phyloP scores from a whole-genome alignment of 371 early-diverging fungal species.

The Batkoa obscura region DNA sequence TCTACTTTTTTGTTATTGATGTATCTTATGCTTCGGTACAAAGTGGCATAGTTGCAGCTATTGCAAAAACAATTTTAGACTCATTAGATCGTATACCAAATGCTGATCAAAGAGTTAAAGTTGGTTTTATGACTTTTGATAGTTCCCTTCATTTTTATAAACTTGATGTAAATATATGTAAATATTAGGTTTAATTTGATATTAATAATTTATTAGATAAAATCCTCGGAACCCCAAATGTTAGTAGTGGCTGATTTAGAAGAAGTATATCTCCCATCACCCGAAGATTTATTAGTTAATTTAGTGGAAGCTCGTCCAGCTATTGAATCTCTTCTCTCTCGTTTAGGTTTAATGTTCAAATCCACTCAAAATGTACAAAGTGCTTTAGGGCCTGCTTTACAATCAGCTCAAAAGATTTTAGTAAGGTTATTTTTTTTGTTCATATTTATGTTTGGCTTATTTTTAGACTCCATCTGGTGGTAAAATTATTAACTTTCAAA shows the following conservation, averaged over 20 bases:
- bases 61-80: constrained; percentile 60
- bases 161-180: constrained; percentile 24
- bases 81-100: constrained; percentile 77
- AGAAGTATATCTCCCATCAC: constrained; percentile 70
- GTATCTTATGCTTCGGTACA: constrained; percentile 75
- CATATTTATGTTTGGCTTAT: background rate
- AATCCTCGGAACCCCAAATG: constrained; percentile 69
- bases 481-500: constrained; percentile 71
- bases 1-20: constrained; percentile 81
- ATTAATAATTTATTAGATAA: constrained; percentile 10
- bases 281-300: constrained; percentile 69
- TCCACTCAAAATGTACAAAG: constrained; percentile 49
- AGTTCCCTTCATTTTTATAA: constrained; percentile 78
- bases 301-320: constrained; percentile 48
- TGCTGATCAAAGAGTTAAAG: constrained; percentile 62
- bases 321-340: constrained; percentile 49
- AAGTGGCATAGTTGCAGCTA: constrained; percentile 50
- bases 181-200: background rate
- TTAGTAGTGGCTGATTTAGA: constrained; percentile 80
- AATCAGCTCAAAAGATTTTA: constrained; percentile 65
- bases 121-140: constrained; percentile 83
- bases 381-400: constrained; percentile 69
- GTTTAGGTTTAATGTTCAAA: constrained; percentile 68
- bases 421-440: constrained; percentile 15
- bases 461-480: constrained; percentile 59